phyloP scores from a whole-genome alignment of 768 basidiomycete species.

The Russula compacta region DNA sequence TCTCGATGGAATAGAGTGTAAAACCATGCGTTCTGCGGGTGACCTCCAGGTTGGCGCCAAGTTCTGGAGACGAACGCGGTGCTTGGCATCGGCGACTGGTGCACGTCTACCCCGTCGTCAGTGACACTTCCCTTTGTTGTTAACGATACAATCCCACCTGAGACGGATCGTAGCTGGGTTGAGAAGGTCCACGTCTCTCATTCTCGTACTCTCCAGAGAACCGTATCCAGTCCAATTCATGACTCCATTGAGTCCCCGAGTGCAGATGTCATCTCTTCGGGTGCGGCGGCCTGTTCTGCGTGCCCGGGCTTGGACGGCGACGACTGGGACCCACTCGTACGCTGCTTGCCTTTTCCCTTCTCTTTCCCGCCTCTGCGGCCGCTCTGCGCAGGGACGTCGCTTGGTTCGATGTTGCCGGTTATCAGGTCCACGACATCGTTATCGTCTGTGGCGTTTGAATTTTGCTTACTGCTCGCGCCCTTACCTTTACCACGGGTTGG shows the following conservation, averaged over 20 bases:
- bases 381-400: neutral
- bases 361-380: neutral
- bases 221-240: neutral
- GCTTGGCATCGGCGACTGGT: too few relatives aligned
- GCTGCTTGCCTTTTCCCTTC: neutral
- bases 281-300: neutral
- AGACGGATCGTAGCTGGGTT: too few relatives aligned
- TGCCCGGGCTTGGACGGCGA: neutral
- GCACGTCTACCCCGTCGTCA: too few relatives aligned
- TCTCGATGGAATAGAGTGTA: too few relatives aligned
- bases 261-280: neutral
- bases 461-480: neutral
- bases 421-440: constrained; percentile 7
- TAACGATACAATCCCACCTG: too few relatives aligned
- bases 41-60: too few relatives aligned
- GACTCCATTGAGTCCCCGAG: neutral
- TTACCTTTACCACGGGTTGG: constrained; percentile 1
- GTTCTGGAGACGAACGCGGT: too few relatives aligned
- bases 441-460: neutral
- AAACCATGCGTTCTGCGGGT: too few relatives aligned
- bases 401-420: constrained; percentile 6
- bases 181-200: too few relatives aligned
- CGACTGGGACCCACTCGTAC: neutral
- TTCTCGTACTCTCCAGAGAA: too few relatives aligned
- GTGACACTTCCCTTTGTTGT: too few relatives aligned